Evolutionary conservation across 2,329 filamentous ascomycete genomes (phyloP).

Genomic region (Venturiaceae sp.): DNA sequence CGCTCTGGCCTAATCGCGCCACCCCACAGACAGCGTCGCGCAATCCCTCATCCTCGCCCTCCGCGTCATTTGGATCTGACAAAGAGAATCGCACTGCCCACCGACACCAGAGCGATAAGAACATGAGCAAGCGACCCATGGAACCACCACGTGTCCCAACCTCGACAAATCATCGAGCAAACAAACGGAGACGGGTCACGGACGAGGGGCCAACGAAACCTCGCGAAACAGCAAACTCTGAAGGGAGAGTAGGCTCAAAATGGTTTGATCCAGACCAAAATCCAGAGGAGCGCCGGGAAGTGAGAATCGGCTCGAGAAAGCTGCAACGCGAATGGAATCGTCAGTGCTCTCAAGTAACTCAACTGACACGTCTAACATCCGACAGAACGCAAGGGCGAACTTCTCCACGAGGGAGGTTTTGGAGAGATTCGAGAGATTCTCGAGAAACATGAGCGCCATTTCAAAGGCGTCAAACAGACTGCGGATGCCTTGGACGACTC

Average conservation of each 20-base stretch:
- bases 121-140: constrained; percentile 37
- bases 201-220: neutral
- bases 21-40: neutral
- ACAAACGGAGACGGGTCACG: constrained; percentile 32
- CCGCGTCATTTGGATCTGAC: constrained; percentile 25
- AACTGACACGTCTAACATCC: constrained; percentile 12
- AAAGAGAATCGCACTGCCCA: constrained; percentile 32
- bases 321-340: constrained; percentile 53
- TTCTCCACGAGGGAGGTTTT: constrained; percentile 48
- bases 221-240: constrained; percentile 8
- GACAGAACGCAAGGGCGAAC: constrained; percentile 63
- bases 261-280: constrained; percentile 79
- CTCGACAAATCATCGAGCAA: neutral
- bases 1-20: constrained; percentile 25
- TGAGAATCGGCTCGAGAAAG: constrained; percentile 62
- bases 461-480: constrained; percentile 70
- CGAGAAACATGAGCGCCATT: constrained; percentile 17
- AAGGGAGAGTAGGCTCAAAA: constrained; percentile 19
- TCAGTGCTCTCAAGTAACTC: constrained; percentile 18
- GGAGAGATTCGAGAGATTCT: neutral
- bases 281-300: constrained; percentile 57
- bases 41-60: constrained; percentile 15
- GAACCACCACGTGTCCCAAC: constrained; percentile 15
- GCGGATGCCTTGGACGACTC: constrained; percentile 86
- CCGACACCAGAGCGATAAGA: constrained; percentile 13